Evolutionary conservation across 2,329 filamentous ascomycete genomes (phyloP).

Genomic region (Aspergillus uvarum): DNA sequence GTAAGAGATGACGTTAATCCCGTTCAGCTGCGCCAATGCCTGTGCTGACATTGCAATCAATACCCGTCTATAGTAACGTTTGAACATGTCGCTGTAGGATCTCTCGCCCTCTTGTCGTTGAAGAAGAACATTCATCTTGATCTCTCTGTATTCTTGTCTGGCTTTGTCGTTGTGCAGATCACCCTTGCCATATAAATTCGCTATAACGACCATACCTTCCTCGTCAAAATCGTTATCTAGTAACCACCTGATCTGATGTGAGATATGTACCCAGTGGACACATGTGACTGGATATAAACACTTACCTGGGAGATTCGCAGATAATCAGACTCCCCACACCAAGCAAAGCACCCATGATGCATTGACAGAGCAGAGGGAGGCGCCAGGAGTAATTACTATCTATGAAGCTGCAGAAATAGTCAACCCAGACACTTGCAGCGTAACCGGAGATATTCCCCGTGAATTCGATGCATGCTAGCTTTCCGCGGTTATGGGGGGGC

Average conservation of each 20-base stretch:
- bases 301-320: slow-evolving; percentile 88
- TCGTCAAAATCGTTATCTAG: slow-evolving; percentile 97
- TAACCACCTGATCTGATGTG: slow-evolving; percentile 68
- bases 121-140: slow-evolving; percentile 96
- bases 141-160: slow-evolving; percentile 93
- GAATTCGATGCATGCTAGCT: slow-evolving; percentile 96
- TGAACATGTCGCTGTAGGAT: slow-evolving; percentile 92
- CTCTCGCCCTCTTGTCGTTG: slow-evolving; percentile 94
- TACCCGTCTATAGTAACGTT: slow-evolving; percentile 83
- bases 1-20: slow-evolving; percentile 99
- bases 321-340: slow-evolving; percentile 86
- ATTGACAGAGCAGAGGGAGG: slow-evolving; percentile 85
- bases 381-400: slow-evolving; percentile 85
- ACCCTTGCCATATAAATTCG: slow-evolving; percentile 91
- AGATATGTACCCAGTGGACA: slow-evolving; percentile 4
- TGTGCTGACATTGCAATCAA: slow-evolving; percentile 99
- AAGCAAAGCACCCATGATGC: slow-evolving; percentile 85
- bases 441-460: slow-evolving; percentile 97
- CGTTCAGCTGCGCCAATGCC: slow-evolving; percentile 91
- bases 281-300: neutral
- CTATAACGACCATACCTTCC: slow-evolving; percentile 96
- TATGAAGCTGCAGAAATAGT: slow-evolving; percentile 95
- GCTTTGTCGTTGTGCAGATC: slow-evolving; percentile 93
- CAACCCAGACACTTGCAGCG: slow-evolving; percentile 95
- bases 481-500: slow-evolving; percentile 91